Evolutionary conservation across 495 filamentous ascomycete species (phyloP), one percentile per base, ranked within the genome.

Genomic region (Delitschia confertaspora): DNA sequence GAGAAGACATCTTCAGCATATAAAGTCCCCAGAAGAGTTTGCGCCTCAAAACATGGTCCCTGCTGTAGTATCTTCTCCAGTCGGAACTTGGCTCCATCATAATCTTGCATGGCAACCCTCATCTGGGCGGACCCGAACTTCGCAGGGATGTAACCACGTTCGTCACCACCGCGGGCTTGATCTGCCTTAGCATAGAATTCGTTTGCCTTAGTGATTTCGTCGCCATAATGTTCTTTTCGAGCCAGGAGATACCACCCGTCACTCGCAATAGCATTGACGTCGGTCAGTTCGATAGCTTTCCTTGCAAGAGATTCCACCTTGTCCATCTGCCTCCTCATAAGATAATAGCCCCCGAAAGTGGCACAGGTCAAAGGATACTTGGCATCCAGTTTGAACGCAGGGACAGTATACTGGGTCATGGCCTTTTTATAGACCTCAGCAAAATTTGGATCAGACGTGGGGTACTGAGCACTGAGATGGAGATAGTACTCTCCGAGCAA

Each of bases 231-330:
- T 47, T 84, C 80, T 57, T 93, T 95, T 32, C 88, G 72, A 9
- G 85, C 91, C 10, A 96, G 77, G 3, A 94, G 65, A 63, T 94
- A 96, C 87, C 87, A 95, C 16, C 89, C 91, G 56, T 98, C 91
- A 60, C 87, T 94, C 2, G 88, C 88, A 59, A 96, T 84, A 9
- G 85, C 81, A 62, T 93, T 88, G 48, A 95, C 88, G 59, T 98
- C 91, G 2, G 89, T 95, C 45, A 83, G 76, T 57, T 95, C 84
- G 48, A 96, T 95, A 1, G 93, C 88, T 61, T 89, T 91, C 59
- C 88, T 82, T 20, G 91, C 85, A 6, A 96, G 73, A 8, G 73
- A 73, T 47, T 98, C 89, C 7, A 91, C 89, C 34, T 82, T 83
- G 2, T 73, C 51, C 58, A 85, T 80, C 2, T 72, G 71, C 59